Evolutionary conservation across 2,329 filamentous ascomycete species (phyloP).

Genomic region (Nakataea oryzae): DNA sequence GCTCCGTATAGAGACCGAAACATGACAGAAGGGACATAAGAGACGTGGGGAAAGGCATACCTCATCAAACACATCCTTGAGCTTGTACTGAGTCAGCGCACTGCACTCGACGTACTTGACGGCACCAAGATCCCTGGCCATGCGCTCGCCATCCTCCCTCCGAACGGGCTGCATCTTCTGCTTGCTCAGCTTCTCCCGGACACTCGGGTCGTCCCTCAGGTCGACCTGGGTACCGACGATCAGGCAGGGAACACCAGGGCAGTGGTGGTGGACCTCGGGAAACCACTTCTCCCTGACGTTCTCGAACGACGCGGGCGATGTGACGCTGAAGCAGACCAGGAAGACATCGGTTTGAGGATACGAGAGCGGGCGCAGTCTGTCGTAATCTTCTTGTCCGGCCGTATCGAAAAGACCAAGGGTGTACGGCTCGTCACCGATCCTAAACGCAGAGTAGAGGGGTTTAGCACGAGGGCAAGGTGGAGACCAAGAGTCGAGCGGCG

Average conservation of each 20-base stretch:
- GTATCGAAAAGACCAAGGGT: conserved; percentile 97
- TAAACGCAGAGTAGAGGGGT: conserved; percentile 24
- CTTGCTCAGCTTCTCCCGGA: conserved; percentile 84
- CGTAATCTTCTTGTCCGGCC: conserved; percentile 98
- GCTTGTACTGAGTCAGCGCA: conserved; percentile 92
- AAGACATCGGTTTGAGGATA: conserved; percentile 99
- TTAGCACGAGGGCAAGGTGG: neutral
- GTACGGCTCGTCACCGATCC: conserved; percentile 98
- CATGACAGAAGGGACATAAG: neutral
- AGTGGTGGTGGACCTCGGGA: conserved; percentile 97
- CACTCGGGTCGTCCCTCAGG: conserved; percentile 78
- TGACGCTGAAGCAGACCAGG: conserved; percentile 97
- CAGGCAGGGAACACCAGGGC: conserved; percentile 91
- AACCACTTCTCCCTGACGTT: conserved; percentile 99
- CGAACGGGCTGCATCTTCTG: conserved; percentile 93
- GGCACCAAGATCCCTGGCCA: conserved; percentile 94
- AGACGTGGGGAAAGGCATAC: conserved; percentile 35
- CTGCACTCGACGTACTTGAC: conserved; percentile 99
- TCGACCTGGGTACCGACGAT: conserved; percentile 98
- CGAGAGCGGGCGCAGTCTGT: conserved; percentile 88
- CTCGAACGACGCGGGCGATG: conserved; percentile 93
- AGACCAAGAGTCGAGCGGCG: neutral
- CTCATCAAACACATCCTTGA: conserved; percentile 99
- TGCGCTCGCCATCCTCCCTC: conserved; percentile 86
- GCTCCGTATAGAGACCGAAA: neutral